These are phyloP conservation scores for Suhomyces wounanorum DNA, from an alignment of 1,139 yeast species.

Conservation along the genomic window DNA sequence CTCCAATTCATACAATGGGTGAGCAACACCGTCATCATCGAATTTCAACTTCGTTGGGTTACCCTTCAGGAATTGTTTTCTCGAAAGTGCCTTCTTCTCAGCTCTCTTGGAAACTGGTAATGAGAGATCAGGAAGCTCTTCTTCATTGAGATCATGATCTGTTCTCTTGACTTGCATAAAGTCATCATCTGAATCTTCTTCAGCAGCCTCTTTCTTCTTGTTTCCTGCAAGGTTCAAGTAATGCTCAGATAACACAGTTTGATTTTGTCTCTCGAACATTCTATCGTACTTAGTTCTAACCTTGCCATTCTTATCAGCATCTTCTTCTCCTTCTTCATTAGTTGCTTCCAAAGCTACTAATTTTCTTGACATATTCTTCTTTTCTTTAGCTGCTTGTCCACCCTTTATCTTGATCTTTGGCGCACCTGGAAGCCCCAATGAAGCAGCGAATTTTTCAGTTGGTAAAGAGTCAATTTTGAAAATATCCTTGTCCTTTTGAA, in stretches of 20 bases:
- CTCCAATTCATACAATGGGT: constrained; percentile 86
- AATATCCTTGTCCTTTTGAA: constrained; percentile 86
- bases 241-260: constrained; percentile 87
- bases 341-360: constrained; percentile 58
- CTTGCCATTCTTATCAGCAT: constrained; percentile 30
- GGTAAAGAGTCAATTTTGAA: constrained; percentile 79
- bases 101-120: constrained; percentile 81
- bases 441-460: constrained; percentile 78
- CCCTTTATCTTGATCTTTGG: constrained; percentile 82
- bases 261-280: constrained; percentile 94
- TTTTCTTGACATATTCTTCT: constrained; percentile 80
- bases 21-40: constrained; percentile 93
- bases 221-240: constrained; percentile 68
- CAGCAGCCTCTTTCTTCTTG: constrained; percentile 33
- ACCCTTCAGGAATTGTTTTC: constrained; percentile 72
- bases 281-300: constrained; percentile 89
- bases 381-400: constrained; percentile 59
- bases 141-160: constrained; percentile 69
- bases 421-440: constrained; percentile 93
- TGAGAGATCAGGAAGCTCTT: constrained; percentile 60
- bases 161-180: constrained; percentile 78
- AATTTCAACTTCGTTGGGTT: constrained; percentile 78
- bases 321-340: constrained; percentile 66
- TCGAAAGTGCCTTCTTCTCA: constrained; percentile 85
- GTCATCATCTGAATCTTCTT: constrained; percentile 54